Base-by-base conservation (phyloP, 1,284 basidiomycete species). In the Ganoderma lucidum region DNA sequence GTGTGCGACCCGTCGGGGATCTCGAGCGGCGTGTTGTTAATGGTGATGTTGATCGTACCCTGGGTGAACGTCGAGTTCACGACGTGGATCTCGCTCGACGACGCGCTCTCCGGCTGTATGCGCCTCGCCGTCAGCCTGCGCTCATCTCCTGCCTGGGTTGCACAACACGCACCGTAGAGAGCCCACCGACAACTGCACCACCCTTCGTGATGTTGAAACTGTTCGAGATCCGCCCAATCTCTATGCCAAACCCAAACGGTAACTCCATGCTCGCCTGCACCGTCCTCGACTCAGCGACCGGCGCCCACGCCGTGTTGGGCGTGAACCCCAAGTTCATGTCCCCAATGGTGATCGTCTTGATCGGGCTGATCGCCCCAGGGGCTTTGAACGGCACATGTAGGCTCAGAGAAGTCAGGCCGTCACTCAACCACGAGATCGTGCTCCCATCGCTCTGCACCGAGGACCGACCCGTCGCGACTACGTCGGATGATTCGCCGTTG, bases 181-280 rank as follows among this genome's bases (percentile, higher is more conserved):
- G 83, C 37, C 83, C 87, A 56, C 87, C 90, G 2, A 90, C 85
- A 28, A 81, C 78, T 5, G 78, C 79, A 32, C 84, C 85, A 71
- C 88, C 85, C 75, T 80, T 86, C 45, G 86, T 83, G 74, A 91
- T 90, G 58, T 85, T 88, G 78, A 92, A 91, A 67, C 83, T 82
- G 77, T 94, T 94, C 77, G 87, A 81, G 41, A 94, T 93, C 74
- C 89, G 78, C 39, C 84, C 85, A 65, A 95, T 89, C n/a, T 83
- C 80, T 15, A 94, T 64, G 35, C 82, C 81, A 80, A 95, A 94
- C n/a, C 93, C 93, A 74, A 95, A 95, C 39, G 93, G 93, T 65
- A 95, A 80, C 66, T 69, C 72, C 72, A 95, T 82, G 44, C 78
- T 79, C 15, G 91, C 93, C 41, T 85, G 83, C 30, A 94, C 85